phyloP scores from a whole-genome alignment of 495 filamentous ascomycete genomes.

The Tuber magnatum region DNA sequence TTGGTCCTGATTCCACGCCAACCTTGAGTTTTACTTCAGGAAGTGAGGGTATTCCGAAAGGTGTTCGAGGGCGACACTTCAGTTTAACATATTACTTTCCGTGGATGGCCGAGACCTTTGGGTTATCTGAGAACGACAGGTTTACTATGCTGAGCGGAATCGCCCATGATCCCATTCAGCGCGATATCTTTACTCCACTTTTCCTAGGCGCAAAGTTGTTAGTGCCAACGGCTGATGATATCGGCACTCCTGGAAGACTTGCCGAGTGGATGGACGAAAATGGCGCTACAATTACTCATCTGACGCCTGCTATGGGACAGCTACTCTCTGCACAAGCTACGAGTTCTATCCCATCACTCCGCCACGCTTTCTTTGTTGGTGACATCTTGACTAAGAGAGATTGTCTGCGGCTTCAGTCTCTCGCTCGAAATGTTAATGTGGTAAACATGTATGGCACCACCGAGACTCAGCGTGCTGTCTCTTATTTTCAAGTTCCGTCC shows the following conservation, averaged over 20 bases:
- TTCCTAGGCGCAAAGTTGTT: slow-evolving; percentile 78
- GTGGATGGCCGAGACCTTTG: slow-evolving; percentile 86
- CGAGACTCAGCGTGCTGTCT: slow-evolving; percentile 80
- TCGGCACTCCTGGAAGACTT: slow-evolving; percentile 70
- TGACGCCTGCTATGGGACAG: slow-evolving; percentile 95
- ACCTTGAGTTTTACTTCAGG: slow-evolving; percentile 82
- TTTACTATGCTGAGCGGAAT: slow-evolving; percentile 84
- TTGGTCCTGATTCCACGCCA: slow-evolving; percentile 85
- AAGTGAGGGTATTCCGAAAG: slow-evolving; percentile 76
- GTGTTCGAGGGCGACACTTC: slow-evolving; percentile 83
- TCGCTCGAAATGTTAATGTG: slow-evolving; percentile 73
- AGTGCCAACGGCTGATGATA: slow-evolving; percentile 75
- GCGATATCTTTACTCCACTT: slow-evolving; percentile 90
- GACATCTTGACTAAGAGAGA: slow-evolving; percentile 84
- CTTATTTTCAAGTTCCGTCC: slow-evolving; percentile 77
- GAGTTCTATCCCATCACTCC: slow-evolving; percentile 66
- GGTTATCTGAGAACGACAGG: slow-evolving; percentile 62
- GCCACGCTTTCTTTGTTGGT: slow-evolving; percentile 86
- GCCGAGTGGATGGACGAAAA: slow-evolving; percentile 87
- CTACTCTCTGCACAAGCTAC: slow-evolving; percentile 82
- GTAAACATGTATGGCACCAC: slow-evolving; percentile 92
- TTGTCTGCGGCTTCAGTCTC: slow-evolving; percentile 65
- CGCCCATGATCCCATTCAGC: slow-evolving; percentile 83
- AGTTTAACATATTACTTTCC: slow-evolving; percentile 77
- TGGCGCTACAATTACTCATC: slow-evolving; percentile 73